phyloP scores from a whole-genome alignment of 2,329 filamentous ascomycete genomes.

The Didymella arachidicola region DNA sequence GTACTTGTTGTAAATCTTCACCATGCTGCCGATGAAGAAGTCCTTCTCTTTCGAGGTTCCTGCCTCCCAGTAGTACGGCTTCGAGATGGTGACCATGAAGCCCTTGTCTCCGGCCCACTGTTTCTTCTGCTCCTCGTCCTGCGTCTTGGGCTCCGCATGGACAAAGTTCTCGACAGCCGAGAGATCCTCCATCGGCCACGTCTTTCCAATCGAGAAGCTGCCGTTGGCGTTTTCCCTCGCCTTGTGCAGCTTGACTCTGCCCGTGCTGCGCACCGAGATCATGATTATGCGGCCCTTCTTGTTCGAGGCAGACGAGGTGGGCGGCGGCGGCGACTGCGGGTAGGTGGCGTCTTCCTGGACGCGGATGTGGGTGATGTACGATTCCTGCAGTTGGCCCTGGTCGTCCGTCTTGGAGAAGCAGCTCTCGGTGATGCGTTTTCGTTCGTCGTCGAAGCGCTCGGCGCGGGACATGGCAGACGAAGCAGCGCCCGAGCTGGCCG shows the following conservation, averaged over 20 bases:
- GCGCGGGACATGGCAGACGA: conserved; percentile 61
- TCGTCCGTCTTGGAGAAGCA: conserved; percentile 91
- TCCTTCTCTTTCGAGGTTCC: conserved; percentile 95
- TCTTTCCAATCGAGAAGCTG: conserved; percentile 96
- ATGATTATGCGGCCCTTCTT: conserved; percentile 94
- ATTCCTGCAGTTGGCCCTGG: conserved; percentile 85
- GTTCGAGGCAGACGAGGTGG: conserved; percentile 72
- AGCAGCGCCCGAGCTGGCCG: conserved; percentile 35
- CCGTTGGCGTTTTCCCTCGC: conserved; percentile 94
- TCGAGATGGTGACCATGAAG: conserved; percentile 87
- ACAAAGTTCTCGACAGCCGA: conserved; percentile 83
- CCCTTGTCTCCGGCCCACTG: conserved; percentile 84
- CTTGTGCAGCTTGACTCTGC: conserved; percentile 94
- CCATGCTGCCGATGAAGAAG: conserved; percentile 94
- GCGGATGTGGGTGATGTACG: conserved; percentile 96
- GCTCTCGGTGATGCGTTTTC: conserved; percentile 90
- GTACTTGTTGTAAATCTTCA: conserved; percentile 97
- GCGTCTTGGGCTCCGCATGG: conserved; percentile 64
- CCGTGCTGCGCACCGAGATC: conserved; percentile 89
- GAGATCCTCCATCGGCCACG: conserved; percentile 95
- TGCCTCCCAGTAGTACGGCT: conserved; percentile 97
- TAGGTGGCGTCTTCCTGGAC: conserved; percentile 86
- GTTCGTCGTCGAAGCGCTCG: conserved; percentile 95
- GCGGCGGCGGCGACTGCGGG: conserved; percentile 84
- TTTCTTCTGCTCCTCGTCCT: conserved; percentile 67